Evolutionary conservation across 768 basidiomycete genomes (phyloP), one percentile per base, ranked within the genome.

Genomic region (Boletus pseudopeckii): DNA sequence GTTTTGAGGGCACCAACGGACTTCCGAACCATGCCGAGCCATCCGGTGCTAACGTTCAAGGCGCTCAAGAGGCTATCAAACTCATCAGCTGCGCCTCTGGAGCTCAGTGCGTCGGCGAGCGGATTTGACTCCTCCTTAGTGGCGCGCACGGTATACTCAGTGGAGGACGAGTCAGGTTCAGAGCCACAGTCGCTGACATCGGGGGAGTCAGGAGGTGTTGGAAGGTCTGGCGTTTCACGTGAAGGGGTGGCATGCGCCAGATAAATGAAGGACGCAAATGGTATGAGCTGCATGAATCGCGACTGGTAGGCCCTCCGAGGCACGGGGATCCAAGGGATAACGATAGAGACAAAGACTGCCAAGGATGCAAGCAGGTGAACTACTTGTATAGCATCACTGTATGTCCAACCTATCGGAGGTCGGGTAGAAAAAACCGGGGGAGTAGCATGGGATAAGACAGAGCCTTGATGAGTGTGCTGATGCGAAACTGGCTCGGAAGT

Each of bases 331-430:
- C 79, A 75, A 58, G 74, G 66, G 5, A 82, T 52, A 30, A 86
- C 74, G 54, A 85, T 80, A 18, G 79, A 78, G 51, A 77, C 65
- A 50, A 91, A 76, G 5, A 90, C 80, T 0, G 85, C 69, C 33
- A 82, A 64, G 13, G 87, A 88, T 13, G 86, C 83, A 22, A 82
- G 57, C 2, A 90, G 71, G 59, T 90, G 89, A 69, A 86, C 77
- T 4, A 74, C 62, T 60, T 88, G 86, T n/a, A 85, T 61, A 41
- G 75, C 69, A 46, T 85, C 79, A 41, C 74, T 73, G 75, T 78
- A 79, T 6, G 74, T 71, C 74, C 78, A 85, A 36, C 58, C 54
- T 4, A 42, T 46, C 26, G 46, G 36, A 22, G 59, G 50, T 7
- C 63, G 41, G 10, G 64, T 38, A 34, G 69, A 57, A 52, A 69